Conservation (phyloP, 495 filamentous ascomycete species). For the Penicillium canariense region DNA sequence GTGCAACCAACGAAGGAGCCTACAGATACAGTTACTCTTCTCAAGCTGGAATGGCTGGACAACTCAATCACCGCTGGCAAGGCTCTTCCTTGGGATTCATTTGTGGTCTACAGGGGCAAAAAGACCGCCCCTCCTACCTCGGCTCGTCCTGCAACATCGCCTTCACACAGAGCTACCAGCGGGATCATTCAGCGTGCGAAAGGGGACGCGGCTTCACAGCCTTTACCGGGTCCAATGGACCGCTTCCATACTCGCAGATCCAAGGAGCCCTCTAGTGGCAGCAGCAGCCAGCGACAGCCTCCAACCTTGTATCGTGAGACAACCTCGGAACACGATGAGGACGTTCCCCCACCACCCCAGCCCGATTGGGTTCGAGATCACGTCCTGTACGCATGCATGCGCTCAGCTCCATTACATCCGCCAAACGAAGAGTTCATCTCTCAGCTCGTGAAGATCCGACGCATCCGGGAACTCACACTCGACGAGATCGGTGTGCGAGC, state of each 20-base stretch:
- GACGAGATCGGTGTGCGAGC: slow-evolving; percentile 83
- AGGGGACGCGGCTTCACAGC: slow-evolving; percentile 39
- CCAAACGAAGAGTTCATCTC: slow-evolving; percentile 78
- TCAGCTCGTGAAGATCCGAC: slow-evolving; percentile 71
- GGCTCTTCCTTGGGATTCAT: slow-evolving; percentile 58
- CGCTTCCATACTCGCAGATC: slow-evolving; percentile 16
- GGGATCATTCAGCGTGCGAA: slow-evolving; percentile 54
- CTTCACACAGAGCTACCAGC: slow-evolving; percentile 8
- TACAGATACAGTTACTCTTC: slow-evolving; percentile 55
- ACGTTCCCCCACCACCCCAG: slow-evolving; percentile 48
- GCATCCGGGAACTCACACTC: slow-evolving; percentile 63
- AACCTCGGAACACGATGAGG: slow-evolving; percentile 69
- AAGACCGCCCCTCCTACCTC: slow-evolving; percentile 20
- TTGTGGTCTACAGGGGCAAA: slow-evolving; percentile 62
- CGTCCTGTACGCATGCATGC: slow-evolving; percentile 76
- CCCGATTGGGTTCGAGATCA: slow-evolving; percentile 68
- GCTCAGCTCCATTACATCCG: slow-evolving; percentile 64
- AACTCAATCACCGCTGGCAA: slow-evolving; percentile 53
- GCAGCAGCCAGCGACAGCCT: slow-evolving; percentile 23
- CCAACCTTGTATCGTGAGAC: slow-evolving; percentile 59
- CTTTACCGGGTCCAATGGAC: slow-evolving; percentile 8
- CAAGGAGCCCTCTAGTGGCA: slow-evolving; percentile 16
- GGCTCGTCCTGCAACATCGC: neutral
- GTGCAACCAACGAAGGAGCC: neutral
- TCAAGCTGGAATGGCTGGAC: slow-evolving; percentile 74